Percentiles rank a stretch among this genome's conserved stretches.
Evolutionary conservation across 1,284 basidiomycete species (phyloP).

Genomic region (Wolfiporia cocos): DNA sequence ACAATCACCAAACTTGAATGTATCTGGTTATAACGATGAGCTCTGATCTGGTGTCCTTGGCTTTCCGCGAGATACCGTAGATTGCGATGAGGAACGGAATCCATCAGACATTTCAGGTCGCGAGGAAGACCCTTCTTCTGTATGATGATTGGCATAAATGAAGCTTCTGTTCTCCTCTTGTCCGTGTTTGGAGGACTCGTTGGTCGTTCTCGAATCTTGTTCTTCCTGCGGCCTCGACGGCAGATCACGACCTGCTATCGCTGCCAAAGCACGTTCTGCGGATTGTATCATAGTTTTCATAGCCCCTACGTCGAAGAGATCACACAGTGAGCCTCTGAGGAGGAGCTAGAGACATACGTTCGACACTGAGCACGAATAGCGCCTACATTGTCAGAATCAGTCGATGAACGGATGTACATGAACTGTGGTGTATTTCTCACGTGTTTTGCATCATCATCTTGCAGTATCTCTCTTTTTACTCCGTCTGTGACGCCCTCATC

Average conservation of each 20-base stretch:
- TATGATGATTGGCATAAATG: no score
- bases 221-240: not conserved
- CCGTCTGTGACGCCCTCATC: slow-evolving; percentile 31
- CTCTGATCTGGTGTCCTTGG: no score
- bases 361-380: slow-evolving; percentile 45
- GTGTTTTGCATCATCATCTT: slow-evolving; percentile 42
- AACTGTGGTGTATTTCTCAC: slow-evolving; percentile 26
- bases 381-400: slow-evolving; percentile 27
- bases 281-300: slow-evolving; percentile 2
- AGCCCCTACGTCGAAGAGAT: not conserved
- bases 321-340: not conserved
- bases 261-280: slow-evolving; percentile 3
- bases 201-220: not conserved
- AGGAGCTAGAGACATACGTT: slow-evolving; percentile 33
- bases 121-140: no score
- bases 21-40: no score
- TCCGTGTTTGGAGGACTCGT: no score
- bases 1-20: no score
- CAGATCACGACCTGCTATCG: slow-evolving; percentile 1
- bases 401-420: not conserved
- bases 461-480: slow-evolving; percentile 41
- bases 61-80: no score
- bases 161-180: no score
- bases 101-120: no score
- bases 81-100: no score